A percentile compares a stretch with the other conserved stretches of the same genome.
Evolutionary conservation across 169 alveolate genomes (phyloP).

Genomic region (Amoebophrya sp.): DNA sequence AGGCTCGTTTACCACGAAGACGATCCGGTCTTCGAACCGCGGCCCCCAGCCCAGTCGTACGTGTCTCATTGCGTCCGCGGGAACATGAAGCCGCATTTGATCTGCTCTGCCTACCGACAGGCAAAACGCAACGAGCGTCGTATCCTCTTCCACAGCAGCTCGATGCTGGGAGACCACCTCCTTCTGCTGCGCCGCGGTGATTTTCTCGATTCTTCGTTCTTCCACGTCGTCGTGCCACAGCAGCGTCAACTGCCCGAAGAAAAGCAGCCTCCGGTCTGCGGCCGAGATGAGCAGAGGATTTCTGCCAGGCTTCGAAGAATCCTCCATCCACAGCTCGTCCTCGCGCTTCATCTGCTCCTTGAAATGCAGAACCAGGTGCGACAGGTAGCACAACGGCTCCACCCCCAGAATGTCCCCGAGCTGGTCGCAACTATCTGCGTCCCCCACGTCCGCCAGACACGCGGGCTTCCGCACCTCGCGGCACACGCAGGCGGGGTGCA

Average conservation of each 20-base stretch:
- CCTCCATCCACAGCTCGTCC: background rate
- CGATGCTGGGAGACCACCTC: no score
- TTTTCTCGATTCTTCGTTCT: no score
- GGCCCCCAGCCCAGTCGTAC: no score
- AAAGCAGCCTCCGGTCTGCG: background rate
- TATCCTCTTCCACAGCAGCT: no score
- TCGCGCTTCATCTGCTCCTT: background rate
- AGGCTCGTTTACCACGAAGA: no score
- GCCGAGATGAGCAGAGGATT: background rate
- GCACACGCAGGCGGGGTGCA: background rate
- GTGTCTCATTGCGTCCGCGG: no score
- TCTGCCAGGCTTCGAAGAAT: no score
- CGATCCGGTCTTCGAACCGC: no score
- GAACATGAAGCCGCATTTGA: no score
- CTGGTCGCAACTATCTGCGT: background rate
- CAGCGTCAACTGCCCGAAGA: background rate
- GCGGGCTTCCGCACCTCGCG: background rate
- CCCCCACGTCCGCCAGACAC: background rate
- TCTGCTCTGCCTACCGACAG: no score
- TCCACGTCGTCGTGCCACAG: background rate
- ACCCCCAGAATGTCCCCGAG: background rate
- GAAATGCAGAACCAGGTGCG: background rate
- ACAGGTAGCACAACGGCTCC: background rate
- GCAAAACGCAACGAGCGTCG: no score
- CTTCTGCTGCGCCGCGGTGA: background rate